Conservation (phyloP, 139 green algal genomes). For the Chlorella vulgaris region DNA sequence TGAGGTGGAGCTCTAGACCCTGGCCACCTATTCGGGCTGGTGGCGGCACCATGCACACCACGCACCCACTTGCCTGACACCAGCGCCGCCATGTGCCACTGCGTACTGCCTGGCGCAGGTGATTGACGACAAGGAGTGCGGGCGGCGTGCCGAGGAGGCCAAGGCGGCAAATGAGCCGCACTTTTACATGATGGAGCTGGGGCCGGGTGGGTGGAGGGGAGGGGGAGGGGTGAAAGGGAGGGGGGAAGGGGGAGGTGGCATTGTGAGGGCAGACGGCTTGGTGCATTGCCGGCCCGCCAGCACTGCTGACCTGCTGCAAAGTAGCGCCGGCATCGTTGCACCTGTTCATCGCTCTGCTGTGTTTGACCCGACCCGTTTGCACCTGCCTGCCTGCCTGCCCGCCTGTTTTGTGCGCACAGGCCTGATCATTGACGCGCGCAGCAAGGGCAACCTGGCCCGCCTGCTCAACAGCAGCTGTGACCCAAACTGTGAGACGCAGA, state of each 20-base stretch:
- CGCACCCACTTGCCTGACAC: too few relatives aligned
- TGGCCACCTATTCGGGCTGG: too few relatives aligned
- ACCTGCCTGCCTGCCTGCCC: not conserved
- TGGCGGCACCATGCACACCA: too few relatives aligned
- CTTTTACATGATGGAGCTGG: conserved; percentile 93
- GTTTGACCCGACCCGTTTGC: not conserved
- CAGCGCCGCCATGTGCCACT: not conserved
- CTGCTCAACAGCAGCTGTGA: conserved; percentile 89
- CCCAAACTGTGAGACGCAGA: conserved; percentile 89
- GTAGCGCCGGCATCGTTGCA: not conserved
- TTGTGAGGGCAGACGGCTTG: not conserved
- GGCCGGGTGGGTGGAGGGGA: conserved; percentile 22
- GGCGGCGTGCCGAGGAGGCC: conserved; percentile 66
- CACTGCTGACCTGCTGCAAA: not conserved
- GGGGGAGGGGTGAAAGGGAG: not conserved
- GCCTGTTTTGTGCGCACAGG: conserved; percentile 12
- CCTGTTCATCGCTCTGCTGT: not conserved
- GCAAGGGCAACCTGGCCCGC: conserved; percentile 77
- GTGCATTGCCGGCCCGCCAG: not conserved
- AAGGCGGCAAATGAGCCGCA: conserved; percentile 60
- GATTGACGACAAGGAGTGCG: conserved; percentile 61
- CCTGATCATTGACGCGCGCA: conserved; percentile 83
- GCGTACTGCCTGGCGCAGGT: conserved; percentile 35
- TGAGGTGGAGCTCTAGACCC: too few relatives aligned
- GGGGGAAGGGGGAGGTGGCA: not conserved